Evolutionary conservation across 225 moss, liverwort and hornwort genomes (phyloP).

Genomic region (Physcomitrellopsis africana): DNA sequence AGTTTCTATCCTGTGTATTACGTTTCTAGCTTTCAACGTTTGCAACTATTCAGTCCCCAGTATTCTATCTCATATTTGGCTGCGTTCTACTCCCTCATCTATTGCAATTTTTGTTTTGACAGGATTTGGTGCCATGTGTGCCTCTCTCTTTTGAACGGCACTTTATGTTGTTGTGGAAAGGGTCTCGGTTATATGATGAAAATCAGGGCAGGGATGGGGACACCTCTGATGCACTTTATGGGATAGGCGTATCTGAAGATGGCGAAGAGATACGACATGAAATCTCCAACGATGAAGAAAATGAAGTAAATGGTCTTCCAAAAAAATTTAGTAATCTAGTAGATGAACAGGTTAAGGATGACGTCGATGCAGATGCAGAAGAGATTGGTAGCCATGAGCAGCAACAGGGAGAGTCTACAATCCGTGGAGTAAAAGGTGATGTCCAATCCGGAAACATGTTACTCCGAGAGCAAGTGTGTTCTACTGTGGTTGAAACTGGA

Average conservation of each 20-base stretch:
- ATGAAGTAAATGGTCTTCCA: background rate
- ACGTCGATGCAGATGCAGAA: constrained; percentile 7
- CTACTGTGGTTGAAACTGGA: constrained; percentile 9
- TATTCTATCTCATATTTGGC: background rate
- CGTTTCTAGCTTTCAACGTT: background rate
- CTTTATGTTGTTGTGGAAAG: constrained; percentile 85
- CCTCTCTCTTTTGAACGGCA: constrained; percentile 87
- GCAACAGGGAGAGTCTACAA: background rate
- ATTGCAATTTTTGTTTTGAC: constrained; percentile 31
- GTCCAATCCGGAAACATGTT: constrained; percentile 19
- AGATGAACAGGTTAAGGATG: constrained; percentile 14
- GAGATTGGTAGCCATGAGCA: constrained; percentile 17
- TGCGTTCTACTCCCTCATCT: background rate
- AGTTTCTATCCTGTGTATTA: background rate
- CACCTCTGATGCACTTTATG: constrained; percentile 10
- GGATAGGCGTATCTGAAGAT: constrained; percentile 20
- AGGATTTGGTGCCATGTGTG: constrained; percentile 94
- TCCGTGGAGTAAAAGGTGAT: constrained; percentile 18
- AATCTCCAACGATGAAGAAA: constrained; percentile 6
- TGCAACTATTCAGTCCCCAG: background rate
- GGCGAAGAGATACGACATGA: constrained; percentile 22
- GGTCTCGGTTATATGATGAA: constrained; percentile 20
- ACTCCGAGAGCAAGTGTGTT: constrained; percentile 27
- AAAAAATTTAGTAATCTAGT: constrained; percentile 6
- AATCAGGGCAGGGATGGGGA: constrained; percentile 23